Base-by-base conservation (phyloP, 305 asterid species). In the Fraxinus greggii region DNA sequence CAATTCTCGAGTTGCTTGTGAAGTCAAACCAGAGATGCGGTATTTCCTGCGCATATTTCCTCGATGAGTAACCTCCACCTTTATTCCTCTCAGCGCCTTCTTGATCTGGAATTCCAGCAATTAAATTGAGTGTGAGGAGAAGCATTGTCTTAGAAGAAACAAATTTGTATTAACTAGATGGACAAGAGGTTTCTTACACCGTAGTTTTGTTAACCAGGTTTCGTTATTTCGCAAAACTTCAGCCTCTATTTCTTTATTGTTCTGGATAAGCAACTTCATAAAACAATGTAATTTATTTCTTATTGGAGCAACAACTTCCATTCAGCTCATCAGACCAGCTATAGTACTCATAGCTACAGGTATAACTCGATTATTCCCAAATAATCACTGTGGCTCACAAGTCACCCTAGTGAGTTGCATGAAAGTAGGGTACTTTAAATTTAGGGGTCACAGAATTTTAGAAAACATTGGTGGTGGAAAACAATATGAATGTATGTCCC, bases 41-140 rank as follows among this genome's bases (percentile, higher is more conserved):
- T 93, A 91, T 29, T 91, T 93, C 83, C 95, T 80, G 28, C 96
- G 92, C 92, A 92, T 93, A 84, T 89, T 92, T 35, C 97, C 97
- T 21, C 96, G 90, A 81, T 90, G 97, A 42, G 97, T 93, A 63
- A 93, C 97, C 87, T 93, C 97, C 72, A 93, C 96, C 84, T 89
- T 93, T 29, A 93, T 93, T 74, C 97, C 97, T 86, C 94, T 88
- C 28, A 93, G 88, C 4, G 97, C 96, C 86, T 90, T 92, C 86
- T 93, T 93, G 26, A 93, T 90, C 96, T 93, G 90, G 40, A n/a
- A 83, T 63, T 23, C 72, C 76, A 35, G 77, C 74, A 31, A 21
- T 83, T 70, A 59, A 19, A 59, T 21, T 75, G 77, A 35, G 80
- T 10, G 21, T 15, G 29, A 36, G 75, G 77, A 36, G 26, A 45